Evolutionary conservation across 2,329 filamentous ascomycete species (phyloP), one percentile per base, ranked within the genome.

Genomic region (Chaetomiaceae sp.): DNA sequence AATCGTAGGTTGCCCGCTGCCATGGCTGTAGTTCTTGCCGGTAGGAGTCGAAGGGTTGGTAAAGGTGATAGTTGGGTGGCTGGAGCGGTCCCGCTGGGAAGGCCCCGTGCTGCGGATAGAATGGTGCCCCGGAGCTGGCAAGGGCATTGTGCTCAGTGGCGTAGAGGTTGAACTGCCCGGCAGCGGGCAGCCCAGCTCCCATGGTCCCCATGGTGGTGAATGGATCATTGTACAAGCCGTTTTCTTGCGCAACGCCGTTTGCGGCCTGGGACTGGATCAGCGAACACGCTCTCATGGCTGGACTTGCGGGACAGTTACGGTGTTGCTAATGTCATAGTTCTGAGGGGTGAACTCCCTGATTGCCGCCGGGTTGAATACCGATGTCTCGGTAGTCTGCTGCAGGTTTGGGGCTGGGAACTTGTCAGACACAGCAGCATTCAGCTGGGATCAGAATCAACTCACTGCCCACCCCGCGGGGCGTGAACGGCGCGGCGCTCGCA

Each of bases 31-130:
- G 77, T 59, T 90, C 90, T 58, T 92, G 88, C 56, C 84, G 82
- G 66, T 91, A 82, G n/a, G 89, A 85, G 6, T 89, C 90, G 53
- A 91, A 81, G 0, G 91, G 91, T 29, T 90, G 89, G 69, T 99
- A 99, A 12, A 96, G 79, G 69, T 99, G 94, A 68, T 96, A 95
- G 74, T 92, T 88, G 6, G 91, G 80, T 20, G 87, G 87, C 60
- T 87, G 85, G 19, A 77, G 68, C 15, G 77, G 75, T 11, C 55
- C 59, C 14, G 76, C 68, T 11, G 73, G 68, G 64, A 78, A 85
- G 11, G 74, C 71, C 46, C 71, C 71, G 39, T 79, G 79, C n/a
- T 76, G 68, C 45, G 80, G 79, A 65, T 87, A 95, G 68, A 85
- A 95, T 2, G 82, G 76, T 15, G 82, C 75, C 5, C 79, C 80